A percentile compares a stretch with the other conserved stretches of the same genome.
These are phyloP conservation scores for Suhomyces terraborum DNA, from an alignment of 1,139 yeast genomes.

Conservation along the genomic window DNA sequence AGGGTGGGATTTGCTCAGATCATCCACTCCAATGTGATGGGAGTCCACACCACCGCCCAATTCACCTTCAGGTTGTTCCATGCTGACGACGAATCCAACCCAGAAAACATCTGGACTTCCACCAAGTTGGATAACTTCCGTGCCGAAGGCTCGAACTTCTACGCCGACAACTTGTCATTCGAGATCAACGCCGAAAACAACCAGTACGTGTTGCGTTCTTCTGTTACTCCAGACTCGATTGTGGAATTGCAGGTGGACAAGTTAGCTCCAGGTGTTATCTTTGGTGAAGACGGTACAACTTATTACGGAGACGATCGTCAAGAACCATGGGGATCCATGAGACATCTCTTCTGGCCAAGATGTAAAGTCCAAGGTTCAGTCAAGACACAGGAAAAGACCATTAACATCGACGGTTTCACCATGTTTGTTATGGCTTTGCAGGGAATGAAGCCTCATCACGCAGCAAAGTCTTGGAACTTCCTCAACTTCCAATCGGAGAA, in stretches of 20 bases:
- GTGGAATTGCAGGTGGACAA: constrained; percentile 69
- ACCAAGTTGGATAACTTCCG: constrained; percentile 82
- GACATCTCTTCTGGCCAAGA: constrained; percentile 96
- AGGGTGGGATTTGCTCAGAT: constrained; percentile 88
- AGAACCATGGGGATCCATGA: constrained; percentile 97
- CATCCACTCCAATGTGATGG: constrained; percentile 89
- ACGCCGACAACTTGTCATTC: constrained; percentile 69
- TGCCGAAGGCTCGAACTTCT: constrained; percentile 76
- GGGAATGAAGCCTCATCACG: constrained; percentile 99
- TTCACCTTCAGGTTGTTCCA: constrained; percentile 83
- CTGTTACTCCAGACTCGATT: constrained; percentile 68
- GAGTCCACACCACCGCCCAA: constrained; percentile 89
- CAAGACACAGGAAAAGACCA: constrained; percentile 29
- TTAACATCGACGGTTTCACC: constrained; percentile 55
- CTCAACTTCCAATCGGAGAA: constrained; percentile 81
- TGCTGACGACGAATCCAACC: constrained; percentile 34
- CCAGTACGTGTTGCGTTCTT: constrained; percentile 61
- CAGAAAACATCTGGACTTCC: constrained; percentile 76
- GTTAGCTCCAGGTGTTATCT: constrained; percentile 80
- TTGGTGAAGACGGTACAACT: constrained; percentile 86
- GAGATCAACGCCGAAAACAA: constrained; percentile 58
- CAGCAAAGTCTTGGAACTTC: constrained; percentile 96
- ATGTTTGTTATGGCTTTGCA: constrained; percentile 98
- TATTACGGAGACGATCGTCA: constrained; percentile 77
- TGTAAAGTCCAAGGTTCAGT: constrained; percentile 69